A percentile compares a stretch with the other conserved stretches of the same genome.
Evolutionary conservation across 495 filamentous ascomycete species (phyloP).

Genomic region (Xylaria curta): DNA sequence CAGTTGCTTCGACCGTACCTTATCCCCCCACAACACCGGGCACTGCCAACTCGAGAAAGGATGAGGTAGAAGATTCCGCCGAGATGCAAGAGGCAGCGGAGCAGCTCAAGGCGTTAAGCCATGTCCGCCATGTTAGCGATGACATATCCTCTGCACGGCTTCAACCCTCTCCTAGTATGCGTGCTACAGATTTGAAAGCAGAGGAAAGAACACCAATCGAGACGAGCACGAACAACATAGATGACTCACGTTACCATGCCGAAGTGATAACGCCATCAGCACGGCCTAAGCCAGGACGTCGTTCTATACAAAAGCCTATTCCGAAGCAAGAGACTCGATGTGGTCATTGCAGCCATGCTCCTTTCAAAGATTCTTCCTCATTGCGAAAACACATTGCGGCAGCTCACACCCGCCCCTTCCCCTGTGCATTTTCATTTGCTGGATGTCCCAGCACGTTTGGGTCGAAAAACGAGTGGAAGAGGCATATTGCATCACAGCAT

Average conservation of each 20-base stretch:
- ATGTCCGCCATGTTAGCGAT: slow-evolving; percentile 57
- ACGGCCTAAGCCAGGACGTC: slow-evolving; percentile 49
- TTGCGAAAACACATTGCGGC: slow-evolving; percentile 66
- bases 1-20: slow-evolving; percentile 27
- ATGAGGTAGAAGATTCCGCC: slow-evolving; percentile 61
- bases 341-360: slow-evolving; percentile 60
- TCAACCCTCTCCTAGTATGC: slow-evolving; percentile 29
- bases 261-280: slow-evolving; percentile 49
- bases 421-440: slow-evolving; percentile 83
- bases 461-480: slow-evolving; percentile 96
- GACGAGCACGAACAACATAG: slow-evolving; percentile 44
- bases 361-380: slow-evolving; percentile 64
- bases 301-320: slow-evolving; percentile 56
- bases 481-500: slow-evolving; percentile 89
- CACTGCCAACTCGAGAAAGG: slow-evolving; percentile 43
- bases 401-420: slow-evolving; percentile 73
- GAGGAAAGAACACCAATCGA: slow-evolving; percentile 54
- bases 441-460: slow-evolving; percentile 86
- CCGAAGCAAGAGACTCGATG: slow-evolving; percentile 63
- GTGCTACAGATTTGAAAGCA: slow-evolving; percentile 31
- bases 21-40: slow-evolving; percentile 34
- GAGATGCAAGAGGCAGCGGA: slow-evolving; percentile 67
- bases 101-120: slow-evolving; percentile 64
- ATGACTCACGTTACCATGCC: slow-evolving; percentile 46
- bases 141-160: slow-evolving; percentile 41